These are phyloP conservation scores for Diutina sp. DNA, from an alignment of 1,139 yeast genomes.

Conservation along the genomic window DNA sequence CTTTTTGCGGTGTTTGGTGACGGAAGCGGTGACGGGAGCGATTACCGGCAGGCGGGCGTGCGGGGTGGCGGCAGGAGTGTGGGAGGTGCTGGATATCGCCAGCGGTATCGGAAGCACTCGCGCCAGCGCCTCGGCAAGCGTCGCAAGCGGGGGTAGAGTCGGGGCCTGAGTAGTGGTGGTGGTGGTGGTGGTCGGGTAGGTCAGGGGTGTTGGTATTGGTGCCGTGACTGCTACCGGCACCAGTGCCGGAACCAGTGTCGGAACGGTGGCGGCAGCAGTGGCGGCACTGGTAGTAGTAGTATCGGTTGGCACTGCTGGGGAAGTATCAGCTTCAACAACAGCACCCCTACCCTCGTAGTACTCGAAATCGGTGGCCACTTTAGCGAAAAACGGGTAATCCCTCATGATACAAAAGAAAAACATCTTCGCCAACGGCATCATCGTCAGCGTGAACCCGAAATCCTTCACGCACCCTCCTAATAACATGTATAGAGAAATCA, in stretches of 20 bases:
- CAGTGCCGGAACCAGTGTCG: background rate
- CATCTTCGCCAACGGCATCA: conserved; percentile 53
- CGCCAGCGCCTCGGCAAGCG: background rate
- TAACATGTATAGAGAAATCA: conserved; percentile 33
- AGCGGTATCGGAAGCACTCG: background rate
- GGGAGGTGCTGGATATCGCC: background rate
- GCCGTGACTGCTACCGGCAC: no score
- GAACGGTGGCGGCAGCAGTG: background rate
- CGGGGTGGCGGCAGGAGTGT: background rate
- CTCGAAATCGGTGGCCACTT: conserved; percentile 23
- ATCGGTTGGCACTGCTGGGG: background rate
- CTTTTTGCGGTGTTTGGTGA: conserved; percentile 5
- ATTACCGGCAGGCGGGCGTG: background rate
- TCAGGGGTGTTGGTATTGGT: background rate
- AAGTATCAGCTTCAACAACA: background rate
- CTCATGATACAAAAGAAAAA: conserved; percentile 48
- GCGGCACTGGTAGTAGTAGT: background rate
- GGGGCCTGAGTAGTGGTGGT: no score
- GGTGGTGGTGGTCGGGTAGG: background rate
- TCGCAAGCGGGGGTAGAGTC: background rate
- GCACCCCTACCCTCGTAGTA: background rate
- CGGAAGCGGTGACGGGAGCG: background rate
- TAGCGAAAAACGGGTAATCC: conserved; percentile 49
- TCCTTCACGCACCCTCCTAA: conserved; percentile 66
- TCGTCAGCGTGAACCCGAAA: conserved; percentile 61